These are phyloP conservation scores for Aspergillus brasiliensis DNA, from an alignment of 2,329 filamentous ascomycete genomes.

Conservation along the genomic window DNA sequence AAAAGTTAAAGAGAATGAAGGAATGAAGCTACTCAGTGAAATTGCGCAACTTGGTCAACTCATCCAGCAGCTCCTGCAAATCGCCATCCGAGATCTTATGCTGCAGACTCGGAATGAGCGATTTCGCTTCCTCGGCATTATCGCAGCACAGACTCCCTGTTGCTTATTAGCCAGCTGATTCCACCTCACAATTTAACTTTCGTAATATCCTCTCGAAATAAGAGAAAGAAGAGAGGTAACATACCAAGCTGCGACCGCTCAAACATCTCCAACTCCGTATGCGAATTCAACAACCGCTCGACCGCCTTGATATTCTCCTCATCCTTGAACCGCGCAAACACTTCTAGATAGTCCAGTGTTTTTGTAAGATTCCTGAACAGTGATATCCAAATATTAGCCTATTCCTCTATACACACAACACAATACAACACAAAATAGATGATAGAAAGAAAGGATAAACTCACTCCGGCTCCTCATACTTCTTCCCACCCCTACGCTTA, in stretches of 20 bases:
- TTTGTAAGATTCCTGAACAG: constrained; percentile 68
- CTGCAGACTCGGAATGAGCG: constrained; percentile 82
- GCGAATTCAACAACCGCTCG: constrained; percentile 77
- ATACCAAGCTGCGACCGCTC: constrained; percentile 89
- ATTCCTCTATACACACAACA: neutral
- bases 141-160: constrained; percentile 89
- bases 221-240: constrained; percentile 26
- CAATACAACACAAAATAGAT: neutral
- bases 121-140: constrained; percentile 92
- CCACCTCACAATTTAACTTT: constrained; percentile 4
- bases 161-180: constrained; percentile 1
- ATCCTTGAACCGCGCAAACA: constrained; percentile 93
- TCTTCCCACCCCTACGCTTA: constrained; percentile 75
- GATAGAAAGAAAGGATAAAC: constrained; percentile 33
- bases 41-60: constrained; percentile 77
- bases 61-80: constrained; percentile 82
- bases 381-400: neutral
- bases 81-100: constrained; percentile 91
- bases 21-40: constrained; percentile 41
- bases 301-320: constrained; percentile 95
- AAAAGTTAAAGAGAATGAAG: neutral
- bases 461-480: constrained; percentile 81
- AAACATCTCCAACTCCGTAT: constrained; percentile 79
- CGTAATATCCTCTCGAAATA: neutral
- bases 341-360: constrained; percentile 88